Conservation (phyloP, 805 yeast genomes). For the Scheffersomyces amazonensis region DNA sequence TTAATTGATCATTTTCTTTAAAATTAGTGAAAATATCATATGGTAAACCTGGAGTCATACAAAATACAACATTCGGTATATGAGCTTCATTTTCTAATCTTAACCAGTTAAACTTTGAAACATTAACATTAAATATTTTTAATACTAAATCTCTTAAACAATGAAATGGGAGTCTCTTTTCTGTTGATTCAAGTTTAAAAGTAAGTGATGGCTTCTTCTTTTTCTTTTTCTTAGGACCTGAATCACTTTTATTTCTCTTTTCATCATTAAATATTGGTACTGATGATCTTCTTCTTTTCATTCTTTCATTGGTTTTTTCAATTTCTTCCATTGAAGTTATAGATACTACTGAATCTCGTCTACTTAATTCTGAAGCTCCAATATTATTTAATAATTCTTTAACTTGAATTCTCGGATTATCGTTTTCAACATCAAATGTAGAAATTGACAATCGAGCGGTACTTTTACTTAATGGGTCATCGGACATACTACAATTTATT, state of each 20-base stretch:
- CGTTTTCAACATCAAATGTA: slow-evolving; percentile 14
- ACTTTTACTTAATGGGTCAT: slow-evolving; percentile 18
- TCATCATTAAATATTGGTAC: slow-evolving; percentile 19
- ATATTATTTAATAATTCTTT: slow-evolving; percentile 10
- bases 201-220: slow-evolving; percentile 28
- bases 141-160: slow-evolving; percentile 16
- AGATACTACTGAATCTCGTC: slow-evolving; percentile 23
- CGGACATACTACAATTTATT: slow-evolving; percentile 1
- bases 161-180: slow-evolving; percentile 14
- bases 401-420: slow-evolving; percentile 14
- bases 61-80: slow-evolving; percentile 53
- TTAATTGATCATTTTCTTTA: slow-evolving; percentile 4
- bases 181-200: slow-evolving; percentile 10
- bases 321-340: slow-evolving; percentile 19
- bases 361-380: not conserved
- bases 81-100: slow-evolving; percentile 44
- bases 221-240: slow-evolving; percentile 15
- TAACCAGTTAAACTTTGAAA: slow-evolving; percentile 40
- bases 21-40: slow-evolving; percentile 22
- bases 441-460: slow-evolving; percentile 30
- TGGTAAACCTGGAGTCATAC: slow-evolving; percentile 66
- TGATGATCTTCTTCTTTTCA: slow-evolving; percentile 40
- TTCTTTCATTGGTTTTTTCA: slow-evolving; percentile 1
- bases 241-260: slow-evolving; percentile 19
- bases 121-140: slow-evolving; percentile 7